These are phyloP conservation scores for Stagonosporopsis cucurbitacearum DNA, from an alignment of 2,329 filamentous ascomycete species.

Conservation along the genomic window DNA sequence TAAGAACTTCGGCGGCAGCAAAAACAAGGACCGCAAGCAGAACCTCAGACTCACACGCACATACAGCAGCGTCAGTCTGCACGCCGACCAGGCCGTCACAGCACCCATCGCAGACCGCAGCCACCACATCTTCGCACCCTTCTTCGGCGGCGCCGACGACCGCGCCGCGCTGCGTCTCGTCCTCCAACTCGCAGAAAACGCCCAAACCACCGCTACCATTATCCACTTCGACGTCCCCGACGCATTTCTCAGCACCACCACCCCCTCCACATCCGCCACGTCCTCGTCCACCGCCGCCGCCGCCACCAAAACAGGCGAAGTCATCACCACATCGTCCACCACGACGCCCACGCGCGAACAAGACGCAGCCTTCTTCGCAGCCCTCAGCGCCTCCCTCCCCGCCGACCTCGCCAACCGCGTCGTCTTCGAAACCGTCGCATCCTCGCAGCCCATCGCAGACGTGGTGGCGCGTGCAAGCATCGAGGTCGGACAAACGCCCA, in stretches of 20 bases:
- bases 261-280: slow-evolving; percentile 5
- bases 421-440: slow-evolving; percentile 60
- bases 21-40: slow-evolving; percentile 42
- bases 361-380: slow-evolving; percentile 63
- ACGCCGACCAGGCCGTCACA: slow-evolving; percentile 64
- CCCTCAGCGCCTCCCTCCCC: slow-evolving; percentile 63
- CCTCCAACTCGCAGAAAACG: slow-evolving; percentile 81
- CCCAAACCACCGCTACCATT: slow-evolving; percentile 78
- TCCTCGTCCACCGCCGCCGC: slow-evolving; percentile 11
- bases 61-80: slow-evolving; percentile 51
- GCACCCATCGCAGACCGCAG: slow-evolving; percentile 68
- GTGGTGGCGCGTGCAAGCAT: slow-evolving; percentile 62
- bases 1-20: slow-evolving; percentile 65
- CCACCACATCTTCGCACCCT: slow-evolving; percentile 87
- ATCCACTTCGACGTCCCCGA: slow-evolving; percentile 61
- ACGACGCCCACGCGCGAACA: slow-evolving; percentile 43
- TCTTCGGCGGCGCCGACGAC: slow-evolving; percentile 85
- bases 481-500: slow-evolving; percentile 66
- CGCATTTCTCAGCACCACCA: slow-evolving; percentile 20
- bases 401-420: slow-evolving; percentile 60
- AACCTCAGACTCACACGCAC: slow-evolving; percentile 35
- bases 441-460: slow-evolving; percentile 48
- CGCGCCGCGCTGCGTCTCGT: slow-evolving; percentile 79
- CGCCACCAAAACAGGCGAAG: slow-evolving; percentile 27
- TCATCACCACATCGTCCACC: slow-evolving; percentile 16